Evolutionary conservation across 805 yeast genomes (phyloP), one percentile per base, ranked within the genome.

Genomic region (Metschnikowia vanudenii): DNA sequence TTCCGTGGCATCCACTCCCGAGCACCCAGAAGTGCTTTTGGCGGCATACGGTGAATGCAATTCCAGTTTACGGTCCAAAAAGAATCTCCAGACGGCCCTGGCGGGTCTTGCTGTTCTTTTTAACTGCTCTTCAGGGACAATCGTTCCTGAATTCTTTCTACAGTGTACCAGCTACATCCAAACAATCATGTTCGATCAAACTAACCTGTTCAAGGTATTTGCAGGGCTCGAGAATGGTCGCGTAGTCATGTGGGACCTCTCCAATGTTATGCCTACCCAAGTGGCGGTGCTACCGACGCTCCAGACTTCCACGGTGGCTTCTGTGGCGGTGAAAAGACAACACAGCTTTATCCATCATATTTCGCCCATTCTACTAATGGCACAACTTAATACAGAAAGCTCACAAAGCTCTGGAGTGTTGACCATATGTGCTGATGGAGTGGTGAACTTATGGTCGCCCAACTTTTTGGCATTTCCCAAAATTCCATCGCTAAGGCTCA

Each of bases 161-260:
- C 63, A 65, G 11, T 65, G 78, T 35, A 61, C 72, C 9, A 64
- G 81, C 1, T 57, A 64, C 13, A 66, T 80, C 5, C 49, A 68
- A 1, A 48, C 55, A 6, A 67, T 75, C 9, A 67, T 65, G 45
- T 78, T 80, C 48, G 74, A 76, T 26, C 56, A 56, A 10, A 50
- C 59, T 13, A 63, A 68, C 18, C 59, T 75, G 1, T 64, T 67
- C 40, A 65, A 71, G 41, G 61, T 81, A 1, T 58, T 77, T 22
- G 83, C 74, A 0, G 80, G 84, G 0, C 68, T 79, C 4, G 56
- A 57, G 14, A 75, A 75, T 53, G 85, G 86, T 0, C 69, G 69
- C 41, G 38, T 81, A 1, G 73, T 71, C n/a, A 60, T 76, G 8
- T 80, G 83, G 82, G 78, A 79, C 52, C 50, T 74, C 19, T 14